Conservation (phyloP, 2,329 filamentous ascomycete species). For the Phialophora macrospora region DNA sequence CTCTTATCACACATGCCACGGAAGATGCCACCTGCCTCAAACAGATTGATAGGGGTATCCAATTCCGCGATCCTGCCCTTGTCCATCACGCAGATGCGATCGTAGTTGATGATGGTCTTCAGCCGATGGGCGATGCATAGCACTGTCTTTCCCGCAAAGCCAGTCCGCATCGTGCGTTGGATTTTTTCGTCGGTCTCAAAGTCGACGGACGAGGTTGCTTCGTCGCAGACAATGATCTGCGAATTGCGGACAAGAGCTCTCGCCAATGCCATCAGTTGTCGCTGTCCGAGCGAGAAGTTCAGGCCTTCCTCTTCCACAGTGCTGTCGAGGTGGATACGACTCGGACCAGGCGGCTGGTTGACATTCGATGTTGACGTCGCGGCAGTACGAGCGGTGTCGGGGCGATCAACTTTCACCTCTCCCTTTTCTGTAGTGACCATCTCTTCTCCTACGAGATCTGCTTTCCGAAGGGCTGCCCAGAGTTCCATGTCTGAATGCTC, state of each 20-base stretch:
- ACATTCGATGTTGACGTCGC: constrained; percentile 34
- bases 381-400: constrained; percentile 38
- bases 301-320: constrained; percentile 90
- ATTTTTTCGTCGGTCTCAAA: constrained; percentile 98
- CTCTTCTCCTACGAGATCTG: constrained; percentile 55
- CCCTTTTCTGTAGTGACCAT: constrained; percentile 51
- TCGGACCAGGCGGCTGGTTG: constrained; percentile 37
- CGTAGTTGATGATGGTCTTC: constrained; percentile 90
- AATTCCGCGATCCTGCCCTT: constrained; percentile 84
- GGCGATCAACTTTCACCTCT: constrained; percentile 46
- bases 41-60: constrained; percentile 75
- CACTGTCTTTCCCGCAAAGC: constrained; percentile 84
- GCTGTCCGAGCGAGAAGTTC: constrained; percentile 93
- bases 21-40: constrained; percentile 77
- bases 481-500: constrained; percentile 54
- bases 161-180: constrained; percentile 81
- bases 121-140: constrained; percentile 91
- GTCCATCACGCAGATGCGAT: constrained; percentile 97
- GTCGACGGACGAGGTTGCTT: constrained; percentile 90
- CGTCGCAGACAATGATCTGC: constrained; percentile 95
- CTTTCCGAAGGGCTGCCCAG: constrained; percentile 54
- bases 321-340: constrained; percentile 79
- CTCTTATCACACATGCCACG: constrained; percentile 86
- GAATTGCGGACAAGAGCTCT: constrained; percentile 84
- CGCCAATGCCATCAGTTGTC: constrained; percentile 92